Conservation (phyloP, 2,329 filamentous ascomycete genomes). For the Torrubiella hemipterigena region DNA sequence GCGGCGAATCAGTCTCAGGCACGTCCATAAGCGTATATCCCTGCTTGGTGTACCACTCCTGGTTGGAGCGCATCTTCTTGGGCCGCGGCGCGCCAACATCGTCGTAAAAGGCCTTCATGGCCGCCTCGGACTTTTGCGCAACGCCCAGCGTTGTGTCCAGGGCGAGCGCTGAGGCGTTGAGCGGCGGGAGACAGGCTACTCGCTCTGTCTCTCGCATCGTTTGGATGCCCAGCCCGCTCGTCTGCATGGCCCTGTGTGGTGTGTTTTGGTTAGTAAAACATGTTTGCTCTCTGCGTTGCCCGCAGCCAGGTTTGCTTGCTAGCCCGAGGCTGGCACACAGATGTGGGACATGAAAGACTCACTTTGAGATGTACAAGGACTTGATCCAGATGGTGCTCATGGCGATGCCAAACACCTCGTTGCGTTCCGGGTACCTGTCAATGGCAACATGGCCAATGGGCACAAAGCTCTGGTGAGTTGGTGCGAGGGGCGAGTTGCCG, state of each 20-base stretch:
- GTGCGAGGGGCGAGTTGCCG: conserved; percentile 14
- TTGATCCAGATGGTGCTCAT: conserved; percentile 24
- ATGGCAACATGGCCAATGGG: conserved; percentile 30
- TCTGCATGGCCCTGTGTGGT: conserved; percentile 17
- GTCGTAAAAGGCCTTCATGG: conserved; percentile 13
- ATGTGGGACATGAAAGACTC: conserved; percentile 2
- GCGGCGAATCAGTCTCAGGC: no score
- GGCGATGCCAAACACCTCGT: conserved; percentile 18
- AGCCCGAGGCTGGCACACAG: no score
- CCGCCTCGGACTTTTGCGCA: conserved; percentile 14
- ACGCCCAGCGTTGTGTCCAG: conserved; percentile 22
- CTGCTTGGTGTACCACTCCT: conserved; percentile 18
- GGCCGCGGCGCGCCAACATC: conserved; percentile 14
- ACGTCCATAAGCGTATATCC: conserved; percentile 14
- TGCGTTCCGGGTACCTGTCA: conserved; percentile 17
- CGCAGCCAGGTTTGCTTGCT: no score
- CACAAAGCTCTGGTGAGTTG: conserved; percentile 17
- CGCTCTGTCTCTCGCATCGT: conserved; percentile 23
- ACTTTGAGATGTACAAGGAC: conserved; percentile 26
- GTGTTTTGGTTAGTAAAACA: neutral
- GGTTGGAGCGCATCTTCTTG: conserved; percentile 13
- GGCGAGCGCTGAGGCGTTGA: conserved; percentile 19
- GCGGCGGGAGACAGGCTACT: conserved; percentile 16
- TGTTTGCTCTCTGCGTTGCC: no score
- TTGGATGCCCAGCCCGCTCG: conserved; percentile 20